Conservation (phyloP, 352 stramenopile species). For the Salisapilia sapeloensis region DNA sequence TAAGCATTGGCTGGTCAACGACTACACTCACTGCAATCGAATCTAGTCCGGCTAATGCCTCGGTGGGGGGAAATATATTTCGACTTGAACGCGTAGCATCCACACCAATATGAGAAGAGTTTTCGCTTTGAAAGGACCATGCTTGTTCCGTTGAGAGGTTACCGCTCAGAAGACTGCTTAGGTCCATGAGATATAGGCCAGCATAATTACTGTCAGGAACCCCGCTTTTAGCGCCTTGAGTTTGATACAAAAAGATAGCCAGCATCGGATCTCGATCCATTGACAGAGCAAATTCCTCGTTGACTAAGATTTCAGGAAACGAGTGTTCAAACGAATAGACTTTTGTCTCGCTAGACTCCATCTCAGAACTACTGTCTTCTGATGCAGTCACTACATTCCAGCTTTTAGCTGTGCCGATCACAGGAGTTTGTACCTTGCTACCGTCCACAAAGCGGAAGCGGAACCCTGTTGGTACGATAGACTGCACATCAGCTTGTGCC, state of each 20-base stretch:
- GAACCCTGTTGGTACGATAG: constrained; percentile 31
- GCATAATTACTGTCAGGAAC: too few relatives aligned
- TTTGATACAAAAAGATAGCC: constrained; percentile 30
- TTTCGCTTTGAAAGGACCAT: too few relatives aligned
- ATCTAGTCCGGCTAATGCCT: constrained; percentile 11
- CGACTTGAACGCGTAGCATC: constrained; percentile 2
- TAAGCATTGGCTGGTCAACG: constrained; percentile 30
- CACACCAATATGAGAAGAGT: too few relatives aligned
- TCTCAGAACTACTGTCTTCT: constrained; percentile 1
- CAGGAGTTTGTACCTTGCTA: constrained; percentile 28
- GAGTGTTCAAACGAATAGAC: constrained; percentile 26
- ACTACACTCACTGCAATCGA: constrained; percentile 29
- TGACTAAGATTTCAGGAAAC: constrained; percentile 22
- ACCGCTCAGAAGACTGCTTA: too few relatives aligned
- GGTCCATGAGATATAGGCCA: too few relatives aligned
- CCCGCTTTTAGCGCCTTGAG: constrained; percentile 16
- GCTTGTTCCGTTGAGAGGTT: too few relatives aligned
- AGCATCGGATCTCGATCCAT: constrained; percentile 46
- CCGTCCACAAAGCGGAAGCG: constrained; percentile 57
- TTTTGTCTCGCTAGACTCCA: neutral
- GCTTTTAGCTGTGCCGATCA: constrained; percentile 11
- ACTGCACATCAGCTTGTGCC: constrained; percentile 14
- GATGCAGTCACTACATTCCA: constrained; percentile 9
- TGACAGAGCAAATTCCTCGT: constrained; percentile 17
- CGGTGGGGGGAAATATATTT: constrained; percentile 12